phyloP scores from a whole-genome alignment of 495 filamentous ascomycete genomes.

The Patellaria atrata region DNA sequence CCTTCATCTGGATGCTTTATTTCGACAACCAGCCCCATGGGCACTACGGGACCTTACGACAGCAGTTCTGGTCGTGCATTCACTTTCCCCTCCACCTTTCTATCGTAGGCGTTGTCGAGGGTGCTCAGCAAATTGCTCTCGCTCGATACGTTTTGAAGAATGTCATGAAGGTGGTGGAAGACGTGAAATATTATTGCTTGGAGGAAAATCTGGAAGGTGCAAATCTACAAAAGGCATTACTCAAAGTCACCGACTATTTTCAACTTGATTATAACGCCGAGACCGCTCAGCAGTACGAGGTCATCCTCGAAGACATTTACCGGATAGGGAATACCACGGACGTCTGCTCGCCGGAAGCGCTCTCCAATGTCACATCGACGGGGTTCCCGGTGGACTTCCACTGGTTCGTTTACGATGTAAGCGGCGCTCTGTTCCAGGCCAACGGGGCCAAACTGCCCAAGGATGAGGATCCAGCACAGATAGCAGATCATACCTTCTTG shows the following conservation, averaged over 20 bases:
- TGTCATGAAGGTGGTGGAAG: constrained; percentile 8
- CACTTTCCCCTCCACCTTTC: constrained; percentile 19
- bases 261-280: constrained; percentile 14
- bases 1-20: constrained; percentile 15
- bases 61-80: constrained; percentile 18
- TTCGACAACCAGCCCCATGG: constrained; percentile 19
- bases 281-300: not conserved
- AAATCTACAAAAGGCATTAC: constrained; percentile 4
- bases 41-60: constrained; percentile 19
- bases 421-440: constrained; percentile 10
- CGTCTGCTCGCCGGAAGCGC: constrained; percentile 11
- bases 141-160: constrained; percentile 16
- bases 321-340: constrained; percentile 9
- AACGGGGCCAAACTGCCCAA: constrained; percentile 15
- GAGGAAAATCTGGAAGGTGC: constrained; percentile 12
- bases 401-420: constrained; percentile 2
- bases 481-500: constrained; percentile 10
- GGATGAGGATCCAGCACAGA: constrained; percentile 1
- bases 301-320: not conserved
- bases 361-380: not conserved
- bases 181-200: constrained; percentile 7
- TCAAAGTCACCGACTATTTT: constrained; percentile 10
- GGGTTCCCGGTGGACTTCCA: constrained; percentile 4
- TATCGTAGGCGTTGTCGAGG: constrained; percentile 19
- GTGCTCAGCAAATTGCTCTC: constrained; percentile 15